Percentiles rank a stretch among this genome's conserved stretches.
phyloP scores from a whole-genome alignment of 2,329 filamentous ascomycete species.

The Rugonectria rugulosa region DNA sequence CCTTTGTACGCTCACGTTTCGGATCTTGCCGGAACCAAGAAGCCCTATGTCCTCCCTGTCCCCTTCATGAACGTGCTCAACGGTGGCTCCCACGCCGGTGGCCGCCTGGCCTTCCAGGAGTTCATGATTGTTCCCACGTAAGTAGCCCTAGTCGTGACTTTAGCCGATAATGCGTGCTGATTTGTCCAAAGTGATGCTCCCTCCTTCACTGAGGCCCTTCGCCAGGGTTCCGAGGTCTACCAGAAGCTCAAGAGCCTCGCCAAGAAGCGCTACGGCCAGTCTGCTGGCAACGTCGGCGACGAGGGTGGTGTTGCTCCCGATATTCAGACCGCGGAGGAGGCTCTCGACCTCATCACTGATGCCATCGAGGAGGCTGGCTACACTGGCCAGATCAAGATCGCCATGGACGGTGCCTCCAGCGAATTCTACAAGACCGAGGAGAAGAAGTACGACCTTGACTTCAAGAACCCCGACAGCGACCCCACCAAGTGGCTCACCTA shows the following conservation, averaged over 20 bases:
- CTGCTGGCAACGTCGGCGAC: constrained; percentile 97
- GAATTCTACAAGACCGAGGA: constrained; percentile 98
- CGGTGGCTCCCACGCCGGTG: constrained; percentile 92
- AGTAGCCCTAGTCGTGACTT: constrained; percentile 44
- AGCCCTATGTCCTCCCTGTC: constrained; percentile 88
- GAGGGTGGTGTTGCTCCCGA: constrained; percentile 99
- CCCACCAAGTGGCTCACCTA: constrained; percentile 98
- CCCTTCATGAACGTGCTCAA: constrained; percentile 96
- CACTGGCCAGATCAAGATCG: constrained; percentile 95
- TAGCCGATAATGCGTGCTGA: constrained; percentile 14
- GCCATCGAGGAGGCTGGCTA: constrained; percentile 96
- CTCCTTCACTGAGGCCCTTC: constrained; percentile 93
- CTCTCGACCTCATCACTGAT: constrained; percentile 92
- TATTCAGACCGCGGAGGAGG: constrained; percentile 97
- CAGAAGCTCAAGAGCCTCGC: constrained; percentile 95
- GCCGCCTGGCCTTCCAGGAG: constrained; percentile 93
- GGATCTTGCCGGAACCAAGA: constrained; percentile 87
- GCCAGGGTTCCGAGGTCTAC: constrained; percentile 97
- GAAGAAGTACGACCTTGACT: constrained; percentile 99
- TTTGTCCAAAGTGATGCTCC: constrained; percentile 71
- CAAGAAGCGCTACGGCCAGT: constrained; percentile 99
- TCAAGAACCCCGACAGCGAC: constrained; percentile 99
- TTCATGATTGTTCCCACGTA: constrained; percentile 93
- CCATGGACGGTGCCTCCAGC: constrained; percentile 98
- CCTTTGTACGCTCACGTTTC: constrained; percentile 89